These are phyloP conservation scores for Microdochium nivale DNA, from an alignment of 2,329 filamentous ascomycete genomes.

Conservation along the genomic window DNA sequence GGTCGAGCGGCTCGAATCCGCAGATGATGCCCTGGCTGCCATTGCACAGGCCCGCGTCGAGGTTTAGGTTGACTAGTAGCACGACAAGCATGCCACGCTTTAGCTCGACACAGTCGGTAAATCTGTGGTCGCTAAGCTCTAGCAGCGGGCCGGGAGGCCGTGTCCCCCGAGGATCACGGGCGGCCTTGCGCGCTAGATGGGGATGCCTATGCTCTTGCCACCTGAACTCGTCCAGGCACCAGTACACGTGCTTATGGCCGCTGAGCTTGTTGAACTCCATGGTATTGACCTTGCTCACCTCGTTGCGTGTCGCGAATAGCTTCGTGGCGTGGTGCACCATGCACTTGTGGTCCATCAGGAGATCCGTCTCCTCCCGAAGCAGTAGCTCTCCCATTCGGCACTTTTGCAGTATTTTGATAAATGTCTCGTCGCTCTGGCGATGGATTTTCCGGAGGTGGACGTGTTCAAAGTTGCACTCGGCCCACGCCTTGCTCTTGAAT, in stretches of 20 bases:
- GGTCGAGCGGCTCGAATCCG: constrained; percentile 29
- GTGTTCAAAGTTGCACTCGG: constrained; percentile 41
- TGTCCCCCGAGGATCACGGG: constrained; percentile 6
- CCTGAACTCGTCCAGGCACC: constrained; percentile 30
- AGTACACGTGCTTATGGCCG: constrained; percentile 17
- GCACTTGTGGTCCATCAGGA: constrained; percentile 35
- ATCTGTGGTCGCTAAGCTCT: constrained; percentile 35
- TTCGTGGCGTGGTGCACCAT: constrained; percentile 31
- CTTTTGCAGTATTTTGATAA: constrained; percentile 47
- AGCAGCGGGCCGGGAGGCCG: constrained; percentile 17
- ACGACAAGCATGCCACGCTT: constrained; percentile 44
- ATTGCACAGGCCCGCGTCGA: constrained; percentile 31
- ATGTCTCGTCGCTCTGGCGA: constrained; percentile 44
- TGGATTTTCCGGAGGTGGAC: constrained; percentile 46
- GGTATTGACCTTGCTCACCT: constrained; percentile 26
- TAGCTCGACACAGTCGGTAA: constrained; percentile 30
- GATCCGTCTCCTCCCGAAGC: constrained; percentile 22
- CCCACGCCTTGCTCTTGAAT: constrained; percentile 47
- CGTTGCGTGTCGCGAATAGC: constrained; percentile 31
- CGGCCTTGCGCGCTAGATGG: constrained; percentile 14
- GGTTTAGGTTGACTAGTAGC: constrained; percentile 39
- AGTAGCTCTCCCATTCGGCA: constrained; percentile 37
- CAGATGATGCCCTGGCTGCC: constrained; percentile 36
- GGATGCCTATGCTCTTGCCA: constrained; percentile 19
- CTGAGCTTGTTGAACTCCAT: constrained; percentile 22